These are phyloP conservation scores for Scheffersomyces lignicola DNA, from an alignment of 1,139 yeast species.

Conservation along the genomic window DNA sequence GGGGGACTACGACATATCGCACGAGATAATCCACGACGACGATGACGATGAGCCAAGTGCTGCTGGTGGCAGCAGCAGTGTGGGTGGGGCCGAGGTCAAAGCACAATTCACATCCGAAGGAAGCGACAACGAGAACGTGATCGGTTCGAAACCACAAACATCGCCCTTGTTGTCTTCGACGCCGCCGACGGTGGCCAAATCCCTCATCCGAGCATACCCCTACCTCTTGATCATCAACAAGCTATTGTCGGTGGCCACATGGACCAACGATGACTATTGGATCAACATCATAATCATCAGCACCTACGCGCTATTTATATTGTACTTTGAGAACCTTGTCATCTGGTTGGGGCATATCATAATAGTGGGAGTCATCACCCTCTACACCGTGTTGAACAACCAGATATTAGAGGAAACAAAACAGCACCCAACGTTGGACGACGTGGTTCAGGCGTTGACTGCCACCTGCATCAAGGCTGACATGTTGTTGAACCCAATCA, in stretches of 20 bases:
- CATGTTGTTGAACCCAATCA: conserved; percentile 72
- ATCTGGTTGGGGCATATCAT: conserved; percentile 80
- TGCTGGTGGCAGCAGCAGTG: not conserved
- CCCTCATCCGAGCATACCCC: conserved; percentile 80
- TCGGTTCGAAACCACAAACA: conserved; percentile 38
- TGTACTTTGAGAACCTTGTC: conserved; percentile 72
- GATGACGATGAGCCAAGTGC: not conserved
- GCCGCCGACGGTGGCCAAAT: conserved; percentile 88
- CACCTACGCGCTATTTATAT: conserved; percentile 56
- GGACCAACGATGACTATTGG: conserved; percentile 91
- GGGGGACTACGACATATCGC: not conserved
- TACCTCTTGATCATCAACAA: conserved; percentile 73
- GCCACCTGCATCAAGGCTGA: conserved; percentile 76
- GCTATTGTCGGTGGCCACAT: conserved; percentile 70
- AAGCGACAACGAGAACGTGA: not conserved
- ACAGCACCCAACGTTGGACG: conserved; percentile 80
- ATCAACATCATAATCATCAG: conserved; percentile 64
- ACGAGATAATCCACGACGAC: conserved; percentile 1
- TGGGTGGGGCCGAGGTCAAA: conserved; percentile 4
- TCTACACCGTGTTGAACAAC: conserved; percentile 63
- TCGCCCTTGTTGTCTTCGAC: conserved; percentile 77
- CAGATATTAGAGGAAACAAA: conserved; percentile 53
- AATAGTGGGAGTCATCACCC: conserved; percentile 64
- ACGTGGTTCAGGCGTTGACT: conserved; percentile 79
- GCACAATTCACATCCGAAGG: conserved; percentile 12